Base-by-base conservation (phyloP, 1,284 basidiomycete species). In the Rhodotorula sp. region DNA sequence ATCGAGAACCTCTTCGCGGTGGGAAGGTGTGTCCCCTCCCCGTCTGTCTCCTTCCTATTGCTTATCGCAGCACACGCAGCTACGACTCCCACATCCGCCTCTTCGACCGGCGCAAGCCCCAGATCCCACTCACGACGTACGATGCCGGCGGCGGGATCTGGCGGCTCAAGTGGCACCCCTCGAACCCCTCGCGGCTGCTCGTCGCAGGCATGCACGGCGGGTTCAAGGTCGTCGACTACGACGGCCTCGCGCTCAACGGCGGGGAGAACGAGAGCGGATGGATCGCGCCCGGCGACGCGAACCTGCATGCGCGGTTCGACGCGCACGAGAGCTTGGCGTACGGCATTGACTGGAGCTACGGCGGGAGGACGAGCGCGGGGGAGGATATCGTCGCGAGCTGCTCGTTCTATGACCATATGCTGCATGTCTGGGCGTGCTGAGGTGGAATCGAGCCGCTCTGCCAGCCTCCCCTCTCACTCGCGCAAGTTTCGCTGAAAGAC, bases 121-220 rank as follows among this genome's bases (percentile, higher is more conserved):
- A 84, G 1, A 79, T 80, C 0, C 88, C 92, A 0, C 72, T 98
- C 6, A 81, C 82, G 0, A 83, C 87, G 54, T 86, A 87, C 27
- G 85, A 90, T 64, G 88, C 94, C 1, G 93, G 92, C 1, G 97
- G 97, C 4, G 97, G 97, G 3, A 90, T 90, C 21, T 99, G 97
- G 97, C 87, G 97, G 27, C 88, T 94, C 61, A 96, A 97, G 81
- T 99, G 95, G 93, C 94, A 98, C 81, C 93, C 94, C 1, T 85
- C 84, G 1, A 73, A 85, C 1, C 73, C 79, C 6, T 79, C 85
- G 36, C 90, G 94, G 77, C 84, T 99, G 1, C 85, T 98, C 39
- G 88, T 94, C 19, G 97, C 94, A 0, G 92, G 91, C 80, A 99
- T 99, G 97, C 95, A 97, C 80, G 94, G 92, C 74, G 96, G 97